Conservation (phyloP, 1,284 basidiomycete species). For the Apiotrichum akiyoshidainum region DNA sequence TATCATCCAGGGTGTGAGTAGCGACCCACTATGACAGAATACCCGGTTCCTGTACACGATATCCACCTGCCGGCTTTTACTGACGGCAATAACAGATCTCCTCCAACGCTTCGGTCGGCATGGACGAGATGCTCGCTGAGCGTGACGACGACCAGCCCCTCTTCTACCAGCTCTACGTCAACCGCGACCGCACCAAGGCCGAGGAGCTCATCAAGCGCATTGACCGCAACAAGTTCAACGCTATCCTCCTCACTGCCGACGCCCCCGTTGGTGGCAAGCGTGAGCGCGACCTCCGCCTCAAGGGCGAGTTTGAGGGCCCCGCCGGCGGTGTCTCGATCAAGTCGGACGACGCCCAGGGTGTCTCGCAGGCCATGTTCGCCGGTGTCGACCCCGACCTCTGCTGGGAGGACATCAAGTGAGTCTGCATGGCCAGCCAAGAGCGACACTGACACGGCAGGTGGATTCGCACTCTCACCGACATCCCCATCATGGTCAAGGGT, state of each 20-base stretch:
- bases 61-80: neutral
- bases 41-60: neutral
- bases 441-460: conserved; percentile 50
- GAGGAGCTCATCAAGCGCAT: conserved; percentile 69
- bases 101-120: conserved; percentile 75
- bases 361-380: conserved; percentile 44
- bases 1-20: conserved; percentile 72
- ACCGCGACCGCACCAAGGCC: conserved; percentile 66
- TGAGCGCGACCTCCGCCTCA: conserved; percentile 64
- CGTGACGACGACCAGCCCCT: conserved; percentile 61
- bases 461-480: conserved; percentile 67
- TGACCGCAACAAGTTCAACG: conserved; percentile 61
- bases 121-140: conserved; percentile 54
- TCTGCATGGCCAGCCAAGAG: neutral
- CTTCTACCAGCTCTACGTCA: conserved; percentile 83
- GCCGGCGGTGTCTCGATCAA: conserved; percentile 39
- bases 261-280: conserved; percentile 80
- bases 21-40: neutral
- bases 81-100: conserved; percentile 56
- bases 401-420: conserved; percentile 45
- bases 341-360: conserved; percentile 37
- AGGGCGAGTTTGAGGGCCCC: conserved; percentile 47
- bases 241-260: conserved; percentile 88
- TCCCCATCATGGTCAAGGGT: conserved; percentile 83
- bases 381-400: conserved; percentile 44